phyloP scores from a whole-genome alignment of 768 basidiomycete genomes.

The Tulasnella calospora region DNA sequence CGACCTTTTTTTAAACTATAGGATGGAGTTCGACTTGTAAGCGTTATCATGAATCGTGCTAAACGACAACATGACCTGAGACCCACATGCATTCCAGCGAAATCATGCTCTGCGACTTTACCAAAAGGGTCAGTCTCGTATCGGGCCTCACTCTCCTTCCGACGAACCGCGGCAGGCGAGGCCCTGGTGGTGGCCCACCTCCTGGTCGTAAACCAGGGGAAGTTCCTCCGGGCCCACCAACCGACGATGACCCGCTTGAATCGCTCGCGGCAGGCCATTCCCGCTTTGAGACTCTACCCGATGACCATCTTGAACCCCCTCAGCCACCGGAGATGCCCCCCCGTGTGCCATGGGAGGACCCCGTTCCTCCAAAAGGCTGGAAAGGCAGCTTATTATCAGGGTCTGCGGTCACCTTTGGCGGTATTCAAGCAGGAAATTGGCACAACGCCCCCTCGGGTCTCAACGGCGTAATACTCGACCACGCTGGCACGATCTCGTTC shows the following conservation, averaged over 20 bases:
- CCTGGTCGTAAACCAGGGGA: not conserved
- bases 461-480: constrained; percentile 10
- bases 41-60: not conserved
- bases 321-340: not conserved
- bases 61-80: not conserved
- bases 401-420: not conserved
- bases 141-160: constrained; percentile 6
- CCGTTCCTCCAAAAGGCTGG: constrained; percentile 18
- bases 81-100: not conserved
- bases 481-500: constrained; percentile 12
- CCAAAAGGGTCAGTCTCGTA: not conserved
- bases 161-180: not conserved
- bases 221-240: not conserved
- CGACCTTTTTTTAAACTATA: not conserved
- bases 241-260: not conserved
- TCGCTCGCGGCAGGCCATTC: not conserved
- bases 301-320: not conserved
- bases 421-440: constrained; percentile 19
- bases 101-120: constrained; percentile 15
- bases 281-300: not conserved
- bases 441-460: constrained; percentile 7
- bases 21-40: constrained; percentile 21
- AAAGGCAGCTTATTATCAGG: not conserved
- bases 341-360: not conserved
- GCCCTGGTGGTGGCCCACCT: not conserved